Evolutionary conservation across 495 filamentous ascomycete species (phyloP).

Genomic region (Penicillium nucicola): DNA sequence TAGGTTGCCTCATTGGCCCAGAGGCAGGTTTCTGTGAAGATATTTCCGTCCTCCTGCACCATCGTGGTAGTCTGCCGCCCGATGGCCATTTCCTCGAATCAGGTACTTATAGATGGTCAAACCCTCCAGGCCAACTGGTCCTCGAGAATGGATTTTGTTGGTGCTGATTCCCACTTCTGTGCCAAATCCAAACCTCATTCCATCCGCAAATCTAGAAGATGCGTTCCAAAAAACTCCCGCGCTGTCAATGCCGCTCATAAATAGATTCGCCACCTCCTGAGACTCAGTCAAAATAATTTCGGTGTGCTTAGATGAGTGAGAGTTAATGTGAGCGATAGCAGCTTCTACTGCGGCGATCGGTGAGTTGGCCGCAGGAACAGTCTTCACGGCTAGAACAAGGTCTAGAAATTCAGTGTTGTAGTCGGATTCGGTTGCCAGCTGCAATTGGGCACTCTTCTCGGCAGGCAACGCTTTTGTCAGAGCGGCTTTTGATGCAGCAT

Average conservation of each 20-base stretch:
- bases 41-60: constrained; percentile 51
- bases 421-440: constrained; percentile 64
- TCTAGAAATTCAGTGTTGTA: constrained; percentile 89
- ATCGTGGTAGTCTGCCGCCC: constrained; percentile 68
- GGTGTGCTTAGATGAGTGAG: constrained; percentile 90
- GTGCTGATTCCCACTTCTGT: constrained; percentile 98
- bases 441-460: constrained; percentile 45
- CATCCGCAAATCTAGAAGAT: constrained; percentile 90
- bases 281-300: constrained; percentile 82
- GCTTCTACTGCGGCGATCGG: constrained; percentile 48
- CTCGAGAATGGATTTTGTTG: constrained; percentile 94
- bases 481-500: constrained; percentile 59
- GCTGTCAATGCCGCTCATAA: constrained; percentile 82
- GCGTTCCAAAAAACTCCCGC: constrained; percentile 97
- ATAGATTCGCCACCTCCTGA: constrained; percentile 61
- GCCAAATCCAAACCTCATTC: constrained; percentile 95
- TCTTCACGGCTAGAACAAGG: constrained; percentile 80
- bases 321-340: constrained; percentile 86
- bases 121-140: constrained; percentile 90
- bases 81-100: constrained; percentile 76
- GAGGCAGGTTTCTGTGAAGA: constrained; percentile 30
- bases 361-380: constrained; percentile 47
- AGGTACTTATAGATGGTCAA: constrained; percentile 97
- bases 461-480: constrained; percentile 41
- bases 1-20: constrained; percentile 1